These are phyloP conservation scores for Cicer yamashitae DNA, from an alignment of 306 rosid genomes.

Conservation along the genomic window DNA sequence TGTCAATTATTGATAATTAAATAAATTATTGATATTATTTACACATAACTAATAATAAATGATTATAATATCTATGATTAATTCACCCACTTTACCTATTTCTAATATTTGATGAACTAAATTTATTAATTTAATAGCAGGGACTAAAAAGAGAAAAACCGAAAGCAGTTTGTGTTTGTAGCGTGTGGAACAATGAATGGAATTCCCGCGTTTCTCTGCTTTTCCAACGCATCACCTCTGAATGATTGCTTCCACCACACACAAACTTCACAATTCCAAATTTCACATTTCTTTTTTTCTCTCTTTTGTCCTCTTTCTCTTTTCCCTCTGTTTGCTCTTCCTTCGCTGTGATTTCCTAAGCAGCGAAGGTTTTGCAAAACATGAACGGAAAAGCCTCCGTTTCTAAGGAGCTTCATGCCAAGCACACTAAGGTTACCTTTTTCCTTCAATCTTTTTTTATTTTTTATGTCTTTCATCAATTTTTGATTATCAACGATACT, in stretches of 20 bases:
- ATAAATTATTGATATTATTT: too few species aligned
- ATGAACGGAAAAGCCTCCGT: slow-evolving; percentile 83
- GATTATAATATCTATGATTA: too few species aligned
- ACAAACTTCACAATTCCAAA: not conserved
- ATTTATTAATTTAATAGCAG: too few species aligned
- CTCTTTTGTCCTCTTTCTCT: not conserved
- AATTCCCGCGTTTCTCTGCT: slow-evolving; percentile 34
- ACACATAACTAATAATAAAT: too few species aligned
- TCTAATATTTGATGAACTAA: too few species aligned
- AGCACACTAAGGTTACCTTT: slow-evolving; percentile 67
- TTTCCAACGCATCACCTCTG: slow-evolving; percentile 43
- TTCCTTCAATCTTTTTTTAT: not conserved
- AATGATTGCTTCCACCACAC: slow-evolving; percentile 48
- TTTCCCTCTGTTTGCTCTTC: slow-evolving; percentile 21
- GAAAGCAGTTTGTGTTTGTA: too few species aligned
- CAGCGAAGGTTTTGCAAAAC: slow-evolving; percentile 47
- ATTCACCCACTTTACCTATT: too few species aligned
- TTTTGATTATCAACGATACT: not conserved
- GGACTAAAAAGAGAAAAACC: too few species aligned
- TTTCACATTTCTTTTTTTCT: not conserved
- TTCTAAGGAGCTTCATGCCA: slow-evolving; percentile 87
- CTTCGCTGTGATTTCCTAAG: slow-evolving; percentile 28
- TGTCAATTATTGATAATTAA: too few species aligned
- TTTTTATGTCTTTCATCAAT: not conserved
- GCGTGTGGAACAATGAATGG: slow-evolving; percentile 3